Evolutionary conservation across 345 rosid genomes (phyloP).

Genomic region (Garcia nutans): DNA sequence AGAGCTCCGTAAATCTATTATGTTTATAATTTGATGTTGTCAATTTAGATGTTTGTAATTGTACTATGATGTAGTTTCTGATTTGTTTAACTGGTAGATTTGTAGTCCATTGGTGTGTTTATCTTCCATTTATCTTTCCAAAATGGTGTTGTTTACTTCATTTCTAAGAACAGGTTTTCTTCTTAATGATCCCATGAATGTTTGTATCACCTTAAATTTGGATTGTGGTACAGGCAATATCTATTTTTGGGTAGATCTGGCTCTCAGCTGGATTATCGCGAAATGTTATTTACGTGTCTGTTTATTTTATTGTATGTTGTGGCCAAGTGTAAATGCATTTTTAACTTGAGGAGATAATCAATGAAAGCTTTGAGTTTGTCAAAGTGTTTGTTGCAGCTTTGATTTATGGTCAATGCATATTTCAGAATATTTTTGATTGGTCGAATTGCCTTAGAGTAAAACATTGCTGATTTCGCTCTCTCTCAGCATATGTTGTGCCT

Average conservation of each 20-base stretch:
- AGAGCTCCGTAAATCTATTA: background rate
- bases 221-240: background rate
- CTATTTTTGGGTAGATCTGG: background rate
- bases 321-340: background rate
- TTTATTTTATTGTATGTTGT: conserved; percentile 6
- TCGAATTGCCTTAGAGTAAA: background rate
- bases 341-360: background rate
- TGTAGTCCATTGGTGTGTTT: background rate
- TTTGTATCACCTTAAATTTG: background rate
- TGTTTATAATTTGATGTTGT: background rate
- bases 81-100: background rate
- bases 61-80: background rate
- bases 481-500: conserved; percentile 8
- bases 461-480: background rate
- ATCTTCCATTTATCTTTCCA: background rate
- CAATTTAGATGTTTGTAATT: background rate
- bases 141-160: background rate
- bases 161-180: background rate
- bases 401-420: background rate
- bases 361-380: background rate
- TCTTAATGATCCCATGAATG: background rate
- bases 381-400: background rate
- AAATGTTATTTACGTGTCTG: too few relatives aligned
- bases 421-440: background rate
- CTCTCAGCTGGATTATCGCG: background rate